Conservation (phyloP, 2,329 filamentous ascomycete species). For the Alternaria gansuensis region DNA sequence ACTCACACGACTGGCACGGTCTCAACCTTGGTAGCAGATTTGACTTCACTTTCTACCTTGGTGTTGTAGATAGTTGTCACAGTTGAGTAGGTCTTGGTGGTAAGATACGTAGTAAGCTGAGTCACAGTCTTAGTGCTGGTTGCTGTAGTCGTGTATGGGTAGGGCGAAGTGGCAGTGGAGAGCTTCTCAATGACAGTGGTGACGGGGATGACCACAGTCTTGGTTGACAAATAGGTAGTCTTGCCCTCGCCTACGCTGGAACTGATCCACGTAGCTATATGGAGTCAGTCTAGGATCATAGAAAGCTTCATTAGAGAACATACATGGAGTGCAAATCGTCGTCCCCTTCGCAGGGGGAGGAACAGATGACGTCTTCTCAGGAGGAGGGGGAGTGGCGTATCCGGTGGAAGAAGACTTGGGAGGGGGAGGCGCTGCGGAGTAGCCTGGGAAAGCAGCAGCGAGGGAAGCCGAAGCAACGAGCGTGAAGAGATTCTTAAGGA, state of each 20-base stretch:
- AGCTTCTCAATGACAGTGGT: slow-evolving; percentile 24
- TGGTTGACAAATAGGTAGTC: slow-evolving; percentile 30
- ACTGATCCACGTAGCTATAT: slow-evolving; percentile 27
- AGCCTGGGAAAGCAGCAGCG: slow-evolving; percentile 26
- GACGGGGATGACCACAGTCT: slow-evolving; percentile 28
- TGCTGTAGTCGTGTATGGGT: slow-evolving; percentile 26
- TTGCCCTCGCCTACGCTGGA: slow-evolving; percentile 17
- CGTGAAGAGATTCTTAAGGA: slow-evolving; percentile 26
- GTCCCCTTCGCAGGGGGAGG: slow-evolving; percentile 17
- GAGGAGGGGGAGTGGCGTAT: not conserved
- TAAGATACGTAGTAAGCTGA: slow-evolving; percentile 13
- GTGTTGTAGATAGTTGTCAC: slow-evolving; percentile 29
- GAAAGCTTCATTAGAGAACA: not conserved
- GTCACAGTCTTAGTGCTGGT: slow-evolving; percentile 22
- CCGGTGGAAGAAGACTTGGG: slow-evolving; percentile 3
- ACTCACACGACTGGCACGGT: slow-evolving; percentile 34
- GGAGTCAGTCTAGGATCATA: slow-evolving; percentile 1
- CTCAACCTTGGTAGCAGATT: slow-evolving; percentile 22
- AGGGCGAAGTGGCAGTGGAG: slow-evolving; percentile 20
- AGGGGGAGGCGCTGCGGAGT: not conserved
- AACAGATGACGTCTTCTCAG: not conserved
- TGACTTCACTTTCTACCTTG: slow-evolving; percentile 23
- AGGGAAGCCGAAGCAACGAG: slow-evolving; percentile 31
- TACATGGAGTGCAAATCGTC: slow-evolving; percentile 32
- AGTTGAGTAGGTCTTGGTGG: slow-evolving; percentile 26